Percentiles rank a stretch among this genome's conserved stretches.
These are phyloP conservation scores for Apiospora phragmitis DNA, from an alignment of 2,329 filamentous ascomycete species.

Conservation along the genomic window DNA sequence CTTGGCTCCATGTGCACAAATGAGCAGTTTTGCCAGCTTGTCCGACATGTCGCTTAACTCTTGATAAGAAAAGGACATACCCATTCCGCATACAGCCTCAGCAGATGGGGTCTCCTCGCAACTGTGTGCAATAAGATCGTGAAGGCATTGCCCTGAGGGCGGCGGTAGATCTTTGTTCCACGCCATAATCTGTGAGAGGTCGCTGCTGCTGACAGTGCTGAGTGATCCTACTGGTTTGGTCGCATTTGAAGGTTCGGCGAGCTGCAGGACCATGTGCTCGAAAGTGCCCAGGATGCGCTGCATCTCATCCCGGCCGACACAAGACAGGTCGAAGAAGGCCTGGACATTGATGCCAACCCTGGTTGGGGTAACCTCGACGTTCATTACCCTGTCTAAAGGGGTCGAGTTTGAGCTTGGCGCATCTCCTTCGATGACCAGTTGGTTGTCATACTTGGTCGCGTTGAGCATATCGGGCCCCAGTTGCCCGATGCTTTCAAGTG, in stretches of 20 bases:
- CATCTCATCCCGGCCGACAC: slow-evolving; percentile 10
- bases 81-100: slow-evolving; percentile 11
- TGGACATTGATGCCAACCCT: slow-evolving; percentile 9
- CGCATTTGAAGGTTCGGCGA: slow-evolving; percentile 10
- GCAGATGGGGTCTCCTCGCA: not conserved
- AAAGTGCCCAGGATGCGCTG: slow-evolving; percentile 12
- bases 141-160: not conserved
- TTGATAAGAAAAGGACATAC: slow-evolving; percentile 5
- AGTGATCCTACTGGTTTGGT: slow-evolving; percentile 4
- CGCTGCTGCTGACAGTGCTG: not conserved
- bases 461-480: slow-evolving; percentile 11
- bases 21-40: slow-evolving; percentile 2
- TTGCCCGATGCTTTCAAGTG: slow-evolving; percentile 10
- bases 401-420: slow-evolving; percentile 4
- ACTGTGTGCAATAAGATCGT: not conserved
- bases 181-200: slow-evolving; percentile 1
- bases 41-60: slow-evolving; percentile 10
- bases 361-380: slow-evolving; percentile 10
- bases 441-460: slow-evolving; percentile 13
- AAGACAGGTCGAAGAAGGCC: slow-evolving; percentile 11
- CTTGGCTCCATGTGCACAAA: slow-evolving; percentile 1
- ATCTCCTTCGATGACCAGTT: slow-evolving; percentile 12
- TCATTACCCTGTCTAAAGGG: slow-evolving; percentile 9
- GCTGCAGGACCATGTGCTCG: slow-evolving; percentile 2
- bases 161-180: slow-evolving; percentile 12